phyloP scores from a whole-genome alignment of 164 flowering plant species.

The Tetrastigma voinierianum region DNA sequence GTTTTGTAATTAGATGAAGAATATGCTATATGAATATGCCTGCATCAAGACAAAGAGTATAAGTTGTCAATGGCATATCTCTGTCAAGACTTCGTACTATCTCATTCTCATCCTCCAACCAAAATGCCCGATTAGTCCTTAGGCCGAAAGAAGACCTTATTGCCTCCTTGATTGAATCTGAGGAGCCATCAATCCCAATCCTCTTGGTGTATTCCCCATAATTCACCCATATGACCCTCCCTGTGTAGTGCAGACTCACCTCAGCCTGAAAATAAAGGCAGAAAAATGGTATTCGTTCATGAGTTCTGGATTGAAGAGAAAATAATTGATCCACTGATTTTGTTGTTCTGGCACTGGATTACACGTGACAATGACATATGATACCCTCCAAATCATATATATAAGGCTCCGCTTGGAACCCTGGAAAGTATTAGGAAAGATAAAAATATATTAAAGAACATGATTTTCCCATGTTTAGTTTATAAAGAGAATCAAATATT shows the following conservation, averaged over 20 bases:
- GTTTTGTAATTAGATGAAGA: background rate
- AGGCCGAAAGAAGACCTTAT: constrained; percentile 39
- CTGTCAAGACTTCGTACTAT: constrained; percentile 37
- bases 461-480: no score
- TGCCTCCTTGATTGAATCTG: constrained; percentile 48
- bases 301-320: no score
- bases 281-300: no score
- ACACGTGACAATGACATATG: no score
- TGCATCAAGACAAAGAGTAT: constrained; percentile 43
- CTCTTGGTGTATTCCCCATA: constrained; percentile 39
- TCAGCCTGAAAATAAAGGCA: constrained; percentile 21
- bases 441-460: no score
- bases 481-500: no score
- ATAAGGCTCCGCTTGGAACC: no score
- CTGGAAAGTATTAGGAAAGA: no score
- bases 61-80: constrained; percentile 41
- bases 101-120: constrained; percentile 46
- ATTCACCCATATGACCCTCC: constrained; percentile 40
- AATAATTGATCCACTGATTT: no score
- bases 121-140: constrained; percentile 42
- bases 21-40: constrained; percentile 17
- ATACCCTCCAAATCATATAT: no score
- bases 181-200: constrained; percentile 40
- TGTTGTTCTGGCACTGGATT: no score
- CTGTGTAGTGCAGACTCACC: constrained; percentile 30